Evolutionary conservation across 2,329 filamentous ascomycete species (phyloP).

Genomic region (Colletotrichum phormii): DNA sequence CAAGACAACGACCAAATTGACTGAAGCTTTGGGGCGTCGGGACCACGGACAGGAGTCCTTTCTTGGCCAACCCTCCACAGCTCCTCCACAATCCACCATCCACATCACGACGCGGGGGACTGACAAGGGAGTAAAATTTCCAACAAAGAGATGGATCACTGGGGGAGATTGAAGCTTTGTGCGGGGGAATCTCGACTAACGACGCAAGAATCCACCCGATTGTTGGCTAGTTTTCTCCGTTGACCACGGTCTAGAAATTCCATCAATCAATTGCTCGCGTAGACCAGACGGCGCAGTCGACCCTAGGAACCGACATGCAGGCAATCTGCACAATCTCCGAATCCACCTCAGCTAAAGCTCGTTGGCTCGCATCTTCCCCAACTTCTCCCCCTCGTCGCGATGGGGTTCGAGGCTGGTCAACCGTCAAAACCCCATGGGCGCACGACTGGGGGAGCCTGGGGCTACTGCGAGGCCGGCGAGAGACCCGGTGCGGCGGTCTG

Average conservation of each 20-base stretch:
- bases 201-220: constrained; percentile 13
- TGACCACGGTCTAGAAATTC: constrained; percentile 21
- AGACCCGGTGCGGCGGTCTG: constrained; percentile 12
- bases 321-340: constrained; percentile 33
- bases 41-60: constrained; percentile 8
- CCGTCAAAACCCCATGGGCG: background rate
- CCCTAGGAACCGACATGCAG: constrained; percentile 22
- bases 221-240: constrained; percentile 29
- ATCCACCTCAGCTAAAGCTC: constrained; percentile 14
- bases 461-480: constrained; percentile 1
- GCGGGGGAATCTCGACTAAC: constrained; percentile 23
- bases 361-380: constrained; percentile 18
- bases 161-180: constrained; percentile 17
- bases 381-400: constrained; percentile 10
- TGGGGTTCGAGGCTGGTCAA: background rate
- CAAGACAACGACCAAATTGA: constrained; percentile 5
- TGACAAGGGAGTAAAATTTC: background rate
- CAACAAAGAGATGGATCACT: constrained; percentile 24
- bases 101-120: constrained; percentile 9
- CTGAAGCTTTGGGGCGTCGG: constrained; percentile 30
- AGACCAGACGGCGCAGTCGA: constrained; percentile 1
- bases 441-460: background rate
- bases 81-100: background rate
- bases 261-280: constrained; percentile 26
- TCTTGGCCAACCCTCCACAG: constrained; percentile 21